A percentile compares a stretch with the other conserved stretches of the same genome.
These are phyloP conservation scores for Macrolepiota dolichaula DNA, from an alignment of 768 basidiomycete genomes.

Conservation along the genomic window DNA sequence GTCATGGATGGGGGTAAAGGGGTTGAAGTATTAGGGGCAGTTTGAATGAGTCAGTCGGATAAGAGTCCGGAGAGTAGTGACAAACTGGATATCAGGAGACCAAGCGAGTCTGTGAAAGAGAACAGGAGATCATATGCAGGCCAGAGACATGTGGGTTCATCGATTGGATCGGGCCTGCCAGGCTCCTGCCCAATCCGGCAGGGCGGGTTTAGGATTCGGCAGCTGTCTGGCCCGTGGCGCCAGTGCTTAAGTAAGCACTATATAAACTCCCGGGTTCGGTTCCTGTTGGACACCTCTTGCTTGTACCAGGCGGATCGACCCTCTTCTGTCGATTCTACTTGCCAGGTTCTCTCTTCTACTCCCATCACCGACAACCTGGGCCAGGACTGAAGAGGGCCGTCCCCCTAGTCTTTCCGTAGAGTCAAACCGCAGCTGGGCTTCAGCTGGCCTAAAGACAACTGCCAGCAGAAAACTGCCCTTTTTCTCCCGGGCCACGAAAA, in stretches of 20 bases:
- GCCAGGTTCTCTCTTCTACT: slow-evolving; percentile 35
- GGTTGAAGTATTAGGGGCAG: background rate
- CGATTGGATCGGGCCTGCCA: slow-evolving; percentile 6
- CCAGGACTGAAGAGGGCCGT: slow-evolving; percentile 43
- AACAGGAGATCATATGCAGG: background rate
- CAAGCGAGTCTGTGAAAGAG: background rate
- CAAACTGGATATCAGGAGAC: background rate
- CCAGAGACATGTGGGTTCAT: slow-evolving; percentile 4
- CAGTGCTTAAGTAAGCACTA: slow-evolving; percentile 26
- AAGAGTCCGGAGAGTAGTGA: background rate
- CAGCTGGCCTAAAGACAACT: slow-evolving; percentile 13
- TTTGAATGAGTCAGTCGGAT: background rate
- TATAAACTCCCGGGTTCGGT: slow-evolving; percentile 25
- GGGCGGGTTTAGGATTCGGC: slow-evolving; percentile 4
- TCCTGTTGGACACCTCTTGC: slow-evolving; percentile 27
- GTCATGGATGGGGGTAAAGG: background rate
- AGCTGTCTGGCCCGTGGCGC: slow-evolving; percentile 2
- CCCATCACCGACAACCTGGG: slow-evolving; percentile 32
- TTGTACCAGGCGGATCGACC: slow-evolving; percentile 48
- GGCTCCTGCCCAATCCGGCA: background rate
- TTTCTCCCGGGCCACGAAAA: slow-evolving; percentile 45
- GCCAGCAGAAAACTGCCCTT: slow-evolving; percentile 20
- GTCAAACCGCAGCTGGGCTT: slow-evolving; percentile 28
- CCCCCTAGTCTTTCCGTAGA: slow-evolving; percentile 23
- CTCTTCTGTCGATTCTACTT: slow-evolving; percentile 46